A percentile compares a stretch with the other conserved stretches of the same genome.
phyloP scores from a whole-genome alignment of 2,329 filamentous ascomycete genomes.

The Bisporella sp. region DNA sequence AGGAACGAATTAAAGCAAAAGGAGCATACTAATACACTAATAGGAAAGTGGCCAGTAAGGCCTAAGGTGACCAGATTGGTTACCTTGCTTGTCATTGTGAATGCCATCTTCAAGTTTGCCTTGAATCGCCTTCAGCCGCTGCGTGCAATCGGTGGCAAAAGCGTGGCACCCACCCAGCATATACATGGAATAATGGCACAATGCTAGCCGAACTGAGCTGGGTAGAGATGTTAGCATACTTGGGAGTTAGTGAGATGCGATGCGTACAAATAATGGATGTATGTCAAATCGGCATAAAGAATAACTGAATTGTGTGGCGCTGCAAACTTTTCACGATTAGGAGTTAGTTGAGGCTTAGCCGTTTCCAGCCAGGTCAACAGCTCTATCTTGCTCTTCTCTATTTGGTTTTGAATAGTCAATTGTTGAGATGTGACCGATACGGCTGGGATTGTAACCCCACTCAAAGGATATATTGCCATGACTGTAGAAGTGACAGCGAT shows the following conservation, averaged over 20 bases:
- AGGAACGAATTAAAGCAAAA: not conserved
- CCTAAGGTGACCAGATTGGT: not conserved
- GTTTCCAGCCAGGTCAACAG: not conserved
- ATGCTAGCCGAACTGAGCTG: not conserved
- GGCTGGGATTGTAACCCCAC: slow-evolving; percentile 12
- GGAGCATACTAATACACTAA: not conserved
- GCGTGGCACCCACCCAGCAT: not conserved
- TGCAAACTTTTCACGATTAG: not conserved
- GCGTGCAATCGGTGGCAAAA: not conserved
- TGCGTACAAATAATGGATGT: not conserved
- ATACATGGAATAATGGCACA: not conserved
- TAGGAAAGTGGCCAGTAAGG: not conserved
- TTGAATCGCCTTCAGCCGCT: not conserved
- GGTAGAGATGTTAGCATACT: not conserved
- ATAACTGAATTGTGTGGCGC: not conserved
- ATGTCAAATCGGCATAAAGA: not conserved
- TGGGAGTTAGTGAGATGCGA: not conserved
- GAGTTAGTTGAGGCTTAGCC: not conserved
- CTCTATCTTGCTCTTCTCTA: not conserved
- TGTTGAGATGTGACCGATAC: slow-evolving; percentile 17
- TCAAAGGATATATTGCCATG: slow-evolving; percentile 8
- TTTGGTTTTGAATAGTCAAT: not conserved
- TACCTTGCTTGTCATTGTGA: not conserved
- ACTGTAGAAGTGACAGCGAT: slow-evolving; percentile 7
- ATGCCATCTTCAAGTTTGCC: not conserved